Evolutionary conservation across 2,329 filamentous ascomycete species (phyloP).

Genomic region (Calonectria henricotiae): DNA sequence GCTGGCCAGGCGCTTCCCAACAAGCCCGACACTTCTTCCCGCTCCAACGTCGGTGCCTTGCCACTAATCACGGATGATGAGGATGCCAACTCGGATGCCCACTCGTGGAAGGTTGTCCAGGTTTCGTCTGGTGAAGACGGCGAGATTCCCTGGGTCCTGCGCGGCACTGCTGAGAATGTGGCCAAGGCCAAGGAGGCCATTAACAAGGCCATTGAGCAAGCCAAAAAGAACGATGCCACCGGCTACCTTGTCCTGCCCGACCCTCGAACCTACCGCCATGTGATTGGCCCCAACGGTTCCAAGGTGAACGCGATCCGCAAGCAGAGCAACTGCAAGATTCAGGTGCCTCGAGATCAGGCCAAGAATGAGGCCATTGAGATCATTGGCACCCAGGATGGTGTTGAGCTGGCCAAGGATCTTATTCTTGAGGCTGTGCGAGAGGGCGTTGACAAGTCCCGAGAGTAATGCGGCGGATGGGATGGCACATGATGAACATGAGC

Average conservation of each 20-base stretch:
- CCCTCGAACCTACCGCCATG: slow-evolving; percentile 88
- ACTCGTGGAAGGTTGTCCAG: slow-evolving; percentile 90
- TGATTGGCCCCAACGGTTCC: slow-evolving; percentile 90
- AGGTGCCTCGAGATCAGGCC: slow-evolving; percentile 87
- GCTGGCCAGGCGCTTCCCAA: slow-evolving; percentile 83
- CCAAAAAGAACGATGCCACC: slow-evolving; percentile 78
- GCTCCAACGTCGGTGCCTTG: slow-evolving; percentile 75
- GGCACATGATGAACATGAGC: neutral
- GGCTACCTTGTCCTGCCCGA: slow-evolving; percentile 94
- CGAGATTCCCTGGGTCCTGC: slow-evolving; percentile 91
- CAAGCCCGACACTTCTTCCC: slow-evolving; percentile 73
- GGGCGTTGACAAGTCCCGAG: slow-evolving; percentile 62
- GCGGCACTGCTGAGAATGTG: slow-evolving; percentile 83
- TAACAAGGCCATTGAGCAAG: slow-evolving; percentile 80
- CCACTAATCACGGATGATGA: slow-evolving; percentile 96
- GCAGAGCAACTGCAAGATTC: slow-evolving; percentile 94
- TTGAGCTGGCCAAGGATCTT: slow-evolving; percentile 89
- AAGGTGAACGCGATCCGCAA: slow-evolving; percentile 95
- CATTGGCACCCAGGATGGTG: slow-evolving; percentile 82
- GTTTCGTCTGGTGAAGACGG: slow-evolving; percentile 74
- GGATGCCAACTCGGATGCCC: slow-evolving; percentile 74
- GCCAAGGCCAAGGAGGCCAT: slow-evolving; percentile 86
- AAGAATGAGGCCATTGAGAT: slow-evolving; percentile 91
- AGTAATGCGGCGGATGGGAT: slow-evolving; percentile 43
- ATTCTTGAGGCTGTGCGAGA: slow-evolving; percentile 88